Conservation (phyloP, 2,329 filamentous ascomycete species). For the Colletotrichum orchidophilum region DNA sequence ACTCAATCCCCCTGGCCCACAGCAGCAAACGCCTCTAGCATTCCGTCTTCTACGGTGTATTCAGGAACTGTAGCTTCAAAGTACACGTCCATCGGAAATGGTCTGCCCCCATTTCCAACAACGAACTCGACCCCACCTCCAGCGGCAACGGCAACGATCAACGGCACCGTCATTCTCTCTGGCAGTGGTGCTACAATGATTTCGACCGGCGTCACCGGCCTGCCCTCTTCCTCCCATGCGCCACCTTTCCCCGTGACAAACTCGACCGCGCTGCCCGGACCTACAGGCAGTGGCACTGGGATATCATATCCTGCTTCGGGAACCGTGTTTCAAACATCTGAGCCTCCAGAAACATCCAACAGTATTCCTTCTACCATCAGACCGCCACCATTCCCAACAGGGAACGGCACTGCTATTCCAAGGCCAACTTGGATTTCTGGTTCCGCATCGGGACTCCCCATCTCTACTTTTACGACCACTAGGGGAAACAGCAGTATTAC, state of each 20-base stretch:
- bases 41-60: background rate
- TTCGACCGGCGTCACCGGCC: background rate
- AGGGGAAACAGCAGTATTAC: background rate
- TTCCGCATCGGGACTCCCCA: background rate
- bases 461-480: background rate
- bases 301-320: background rate
- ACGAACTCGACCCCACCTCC: slow-evolving; percentile 1
- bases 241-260: slow-evolving; percentile 16
- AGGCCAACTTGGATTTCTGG: slow-evolving; percentile 2
- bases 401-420: background rate
- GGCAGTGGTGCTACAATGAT: background rate
- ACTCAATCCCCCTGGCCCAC: background rate
- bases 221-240: background rate
- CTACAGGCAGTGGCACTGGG: slow-evolving; percentile 1
- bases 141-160: background rate
- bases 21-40: background rate
- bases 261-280: background rate
- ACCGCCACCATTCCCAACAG: background rate
- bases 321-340: background rate
- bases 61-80: background rate
- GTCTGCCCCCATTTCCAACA: background rate
- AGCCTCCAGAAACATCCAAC: slow-evolving; percentile 4
- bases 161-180: background rate
- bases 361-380: background rate
- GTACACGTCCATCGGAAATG: background rate